These are phyloP conservation scores for Hymenoscyphus albidus DNA, from an alignment of 2,329 filamentous ascomycete genomes.

Conservation along the genomic window DNA sequence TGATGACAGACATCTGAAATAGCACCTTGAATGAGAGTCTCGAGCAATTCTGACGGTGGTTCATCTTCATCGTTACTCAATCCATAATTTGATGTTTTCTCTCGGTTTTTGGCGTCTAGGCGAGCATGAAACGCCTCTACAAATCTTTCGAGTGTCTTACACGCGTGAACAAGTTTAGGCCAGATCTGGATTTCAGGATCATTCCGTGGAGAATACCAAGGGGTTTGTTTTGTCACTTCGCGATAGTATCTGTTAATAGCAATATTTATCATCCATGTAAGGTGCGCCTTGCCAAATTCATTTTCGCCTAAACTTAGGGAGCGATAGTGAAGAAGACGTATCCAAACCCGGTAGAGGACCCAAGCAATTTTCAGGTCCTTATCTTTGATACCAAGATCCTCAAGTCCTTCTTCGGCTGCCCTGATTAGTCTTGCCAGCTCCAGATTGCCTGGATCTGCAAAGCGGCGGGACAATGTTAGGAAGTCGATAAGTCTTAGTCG, in stretches of 20 bases:
- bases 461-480: neutral
- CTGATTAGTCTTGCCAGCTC: neutral
- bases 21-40: neutral
- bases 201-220: neutral
- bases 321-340: neutral
- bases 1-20: neutral
- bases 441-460: neutral
- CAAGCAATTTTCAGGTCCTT: neutral
- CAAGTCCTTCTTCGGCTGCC: neutral
- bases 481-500: neutral
- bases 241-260: neutral
- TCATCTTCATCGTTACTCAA: neutral
- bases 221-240: neutral
- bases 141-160: neutral
- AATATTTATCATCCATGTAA: neutral
- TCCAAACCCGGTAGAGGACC: neutral
- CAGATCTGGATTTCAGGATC: neutral
- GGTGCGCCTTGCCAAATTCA: neutral
- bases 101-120: neutral
- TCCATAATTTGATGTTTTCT: neutral
- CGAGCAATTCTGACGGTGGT: neutral
- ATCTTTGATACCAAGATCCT: neutral
- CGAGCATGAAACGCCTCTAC: neutral
- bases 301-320: neutral
- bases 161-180: neutral